Conservation (phyloP, 73 alveolate genomes). For the Paramecium biaurelia region DNA sequence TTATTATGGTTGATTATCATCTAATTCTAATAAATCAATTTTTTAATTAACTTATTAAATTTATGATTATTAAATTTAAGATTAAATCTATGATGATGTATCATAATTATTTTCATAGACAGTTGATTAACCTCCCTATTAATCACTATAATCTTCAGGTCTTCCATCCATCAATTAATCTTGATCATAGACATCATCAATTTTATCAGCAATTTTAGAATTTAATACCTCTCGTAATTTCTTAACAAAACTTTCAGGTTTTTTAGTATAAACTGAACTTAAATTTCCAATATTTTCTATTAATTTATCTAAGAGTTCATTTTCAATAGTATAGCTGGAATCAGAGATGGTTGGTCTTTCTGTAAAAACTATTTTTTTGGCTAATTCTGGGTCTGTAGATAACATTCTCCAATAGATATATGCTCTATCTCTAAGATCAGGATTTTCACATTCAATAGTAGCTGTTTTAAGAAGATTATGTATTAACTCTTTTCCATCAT, state of each 20-base stretch:
- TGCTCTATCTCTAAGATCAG: constrained; percentile 86
- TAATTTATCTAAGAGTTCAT: constrained; percentile 81
- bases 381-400: constrained; percentile 78
- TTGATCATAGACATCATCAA: constrained; percentile 68
- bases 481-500: constrained; percentile 64
- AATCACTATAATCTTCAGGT: background rate
- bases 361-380: constrained; percentile 83
- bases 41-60: background rate
- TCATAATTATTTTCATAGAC: background rate
- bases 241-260: constrained; percentile 94
- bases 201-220: constrained; percentile 79
- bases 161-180: background rate
- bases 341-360: constrained; percentile 97
- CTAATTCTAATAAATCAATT: constrained; percentile 24
- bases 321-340: constrained; percentile 87
- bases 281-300: constrained; percentile 91
- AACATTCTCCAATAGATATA: constrained; percentile 82
- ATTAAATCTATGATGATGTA: background rate
- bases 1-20: background rate
- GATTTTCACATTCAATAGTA: constrained; percentile 73
- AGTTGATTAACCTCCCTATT: background rate
- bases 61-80: background rate
- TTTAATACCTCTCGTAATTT: constrained; percentile 84
- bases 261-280: constrained; percentile 93
- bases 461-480: constrained; percentile 66